Percentiles rank a stretch among this genome's conserved stretches.
Evolutionary conservation across 2,329 filamentous ascomycete genomes (phyloP).

Genomic region (Fusarium buxicola): DNA sequence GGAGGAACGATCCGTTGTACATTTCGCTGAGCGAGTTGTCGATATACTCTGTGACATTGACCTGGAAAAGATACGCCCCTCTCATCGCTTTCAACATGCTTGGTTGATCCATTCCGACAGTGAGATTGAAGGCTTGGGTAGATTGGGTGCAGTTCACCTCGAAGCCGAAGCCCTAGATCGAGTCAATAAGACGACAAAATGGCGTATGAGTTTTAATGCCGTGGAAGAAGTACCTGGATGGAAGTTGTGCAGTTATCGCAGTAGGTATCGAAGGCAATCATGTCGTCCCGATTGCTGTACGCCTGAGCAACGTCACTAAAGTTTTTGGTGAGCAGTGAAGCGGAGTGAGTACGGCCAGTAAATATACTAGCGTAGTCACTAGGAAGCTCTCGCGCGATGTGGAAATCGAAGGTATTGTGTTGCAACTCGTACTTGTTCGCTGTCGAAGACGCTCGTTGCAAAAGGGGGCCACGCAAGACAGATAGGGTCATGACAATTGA

Average conservation of each 20-base stretch:
- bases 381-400: conserved; percentile 37
- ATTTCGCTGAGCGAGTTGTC: not conserved
- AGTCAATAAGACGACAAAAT: not conserved
- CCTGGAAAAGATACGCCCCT: conserved; percentile 28
- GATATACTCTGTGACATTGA: conserved; percentile 32
- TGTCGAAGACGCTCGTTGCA: conserved; percentile 37
- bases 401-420: conserved; percentile 20
- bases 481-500: conserved; percentile 37
- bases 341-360: conserved; percentile 26
- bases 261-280: conserved; percentile 22
- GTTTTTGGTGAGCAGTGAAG: conserved; percentile 34
- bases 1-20: conserved; percentile 29
- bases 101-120: not conserved
- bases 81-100: conserved; percentile 16
- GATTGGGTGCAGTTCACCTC: conserved; percentile 34
- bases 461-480: conserved; percentile 30
- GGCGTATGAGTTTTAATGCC: not conserved
- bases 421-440: conserved; percentile 21
- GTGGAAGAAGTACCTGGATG: conserved; percentile 2
- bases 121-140: conserved; percentile 21
- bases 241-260: conserved; percentile 35
- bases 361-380: conserved; percentile 30
- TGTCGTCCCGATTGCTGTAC: conserved; percentile 30
- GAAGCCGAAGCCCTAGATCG: conserved; percentile 29
- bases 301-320: conserved; percentile 36